Evolutionary conservation across 148 eudicot species (phyloP).

Genomic region (Arctostaphylos glauca): DNA sequence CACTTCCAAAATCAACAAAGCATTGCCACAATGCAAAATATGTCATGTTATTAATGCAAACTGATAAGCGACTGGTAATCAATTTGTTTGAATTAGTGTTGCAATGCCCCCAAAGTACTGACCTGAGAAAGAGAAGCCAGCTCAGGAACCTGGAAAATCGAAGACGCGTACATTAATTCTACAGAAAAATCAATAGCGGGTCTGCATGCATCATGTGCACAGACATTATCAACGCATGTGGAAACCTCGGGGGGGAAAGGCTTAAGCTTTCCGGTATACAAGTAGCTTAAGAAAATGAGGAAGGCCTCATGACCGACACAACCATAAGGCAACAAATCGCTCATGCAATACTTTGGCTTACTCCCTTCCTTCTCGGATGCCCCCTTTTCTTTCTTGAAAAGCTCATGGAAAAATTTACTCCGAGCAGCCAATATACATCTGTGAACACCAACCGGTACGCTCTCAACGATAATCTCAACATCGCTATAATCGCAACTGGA

Average conservation of each 20-base stretch:
- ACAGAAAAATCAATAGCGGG: constrained; percentile 46
- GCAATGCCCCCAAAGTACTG: background rate
- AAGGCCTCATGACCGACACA: constrained; percentile 51
- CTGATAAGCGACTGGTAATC: background rate
- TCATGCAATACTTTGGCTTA: constrained; percentile 37
- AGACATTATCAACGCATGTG: constrained; percentile 44
- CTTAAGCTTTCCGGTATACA: constrained; percentile 47
- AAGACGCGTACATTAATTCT: constrained; percentile 50
- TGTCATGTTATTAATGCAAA: background rate
- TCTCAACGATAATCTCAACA: constrained; percentile 41
- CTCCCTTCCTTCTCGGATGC: constrained; percentile 29
- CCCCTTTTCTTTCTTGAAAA: constrained; percentile 35
- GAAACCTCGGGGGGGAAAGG: constrained; percentile 41
- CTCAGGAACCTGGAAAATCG: constrained; percentile 41
- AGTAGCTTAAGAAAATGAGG: constrained; percentile 39
- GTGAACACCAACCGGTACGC: constrained; percentile 35
- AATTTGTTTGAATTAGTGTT: background rate
- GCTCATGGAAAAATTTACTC: constrained; percentile 44
- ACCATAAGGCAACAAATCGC: constrained; percentile 43
- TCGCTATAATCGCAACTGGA: constrained; percentile 32
- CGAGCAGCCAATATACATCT: constrained; percentile 50
- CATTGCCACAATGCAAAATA: background rate
- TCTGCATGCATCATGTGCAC: constrained; percentile 46
- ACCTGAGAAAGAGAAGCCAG: constrained; percentile 54
- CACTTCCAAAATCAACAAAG: background rate